phyloP scores from a whole-genome alignment of 2,329 filamentous ascomycete species.

The Phaeosphaeriaceae sp. region DNA sequence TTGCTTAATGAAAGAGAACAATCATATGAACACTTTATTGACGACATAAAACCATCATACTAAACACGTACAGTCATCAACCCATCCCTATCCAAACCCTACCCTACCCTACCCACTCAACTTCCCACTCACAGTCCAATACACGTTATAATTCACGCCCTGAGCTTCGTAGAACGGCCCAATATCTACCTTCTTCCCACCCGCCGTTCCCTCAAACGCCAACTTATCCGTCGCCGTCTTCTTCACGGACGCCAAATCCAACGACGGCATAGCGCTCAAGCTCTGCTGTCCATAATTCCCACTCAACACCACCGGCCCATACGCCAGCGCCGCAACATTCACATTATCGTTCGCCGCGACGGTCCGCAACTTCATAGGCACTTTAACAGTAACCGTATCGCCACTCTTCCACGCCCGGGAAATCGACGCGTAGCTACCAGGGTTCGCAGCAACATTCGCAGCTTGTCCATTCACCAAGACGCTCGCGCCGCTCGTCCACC shows the following conservation, averaged over 20 bases:
- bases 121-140: slow-evolving; percentile 26
- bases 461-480: slow-evolving; percentile 54
- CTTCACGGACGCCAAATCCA: slow-evolving; percentile 23
- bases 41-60: too few relatives aligned
- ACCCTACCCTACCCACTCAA: slow-evolving; percentile 7
- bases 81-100: too few relatives aligned
- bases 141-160: slow-evolving; percentile 35
- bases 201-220: slow-evolving; percentile 24
- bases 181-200: slow-evolving; percentile 23
- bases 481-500: slow-evolving; percentile 53
- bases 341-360: slow-evolving; percentile 59
- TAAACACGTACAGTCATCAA: too few relatives aligned
- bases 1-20: too few relatives aligned
- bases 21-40: too few relatives aligned
- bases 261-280: slow-evolving; percentile 19
- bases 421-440: slow-evolving; percentile 55
- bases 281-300: slow-evolving; percentile 54
- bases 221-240: slow-evolving; percentile 15
- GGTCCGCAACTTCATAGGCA: slow-evolving; percentile 56
- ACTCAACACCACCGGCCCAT: slow-evolving; percentile 56
- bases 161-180: slow-evolving; percentile 36
- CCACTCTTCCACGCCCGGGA: slow-evolving; percentile 53
- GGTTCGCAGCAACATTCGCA: slow-evolving; percentile 23
- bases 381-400: slow-evolving; percentile 54
- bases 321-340: slow-evolving; percentile 56